Conservation (phyloP, 192 early-diverging fungal species). For the Umbelopsis sp. region DNA sequence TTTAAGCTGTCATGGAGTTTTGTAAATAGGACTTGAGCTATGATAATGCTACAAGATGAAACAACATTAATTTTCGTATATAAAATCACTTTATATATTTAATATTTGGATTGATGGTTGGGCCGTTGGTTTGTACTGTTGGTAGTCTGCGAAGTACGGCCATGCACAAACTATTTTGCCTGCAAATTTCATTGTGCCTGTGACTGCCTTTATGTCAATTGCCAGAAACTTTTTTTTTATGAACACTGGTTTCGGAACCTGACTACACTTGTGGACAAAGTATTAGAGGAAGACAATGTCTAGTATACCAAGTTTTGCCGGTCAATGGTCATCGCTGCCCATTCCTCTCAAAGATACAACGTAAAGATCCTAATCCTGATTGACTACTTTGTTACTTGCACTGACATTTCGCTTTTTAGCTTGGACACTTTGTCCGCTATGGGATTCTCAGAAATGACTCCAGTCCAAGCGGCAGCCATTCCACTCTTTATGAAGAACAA, state of each 20-base stretch:
- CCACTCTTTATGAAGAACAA: conserved; percentile 90
- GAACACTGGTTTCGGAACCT: no score
- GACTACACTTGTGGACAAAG: neutral
- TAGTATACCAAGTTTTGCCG: conserved; percentile 30
- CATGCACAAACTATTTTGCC: no score
- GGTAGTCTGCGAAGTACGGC: no score
- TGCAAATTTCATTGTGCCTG: no score
- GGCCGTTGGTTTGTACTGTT: no score
- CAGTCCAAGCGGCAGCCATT: conserved; percentile 90
- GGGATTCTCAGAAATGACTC: conserved; percentile 89
- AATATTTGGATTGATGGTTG: no score
- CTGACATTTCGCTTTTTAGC: conserved; percentile 28
- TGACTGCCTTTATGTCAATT: no score
- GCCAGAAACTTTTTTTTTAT: no score
- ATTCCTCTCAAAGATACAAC: conserved; percentile 33
- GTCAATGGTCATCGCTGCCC: conserved; percentile 29
- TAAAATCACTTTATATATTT: no score
- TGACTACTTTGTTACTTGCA: neutral
- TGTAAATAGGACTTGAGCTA: no score
- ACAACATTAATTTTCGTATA: no score
- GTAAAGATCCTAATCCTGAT: conserved; percentile 29
- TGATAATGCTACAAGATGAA: no score
- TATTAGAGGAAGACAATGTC: conserved; percentile 3
- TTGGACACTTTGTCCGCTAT: conserved; percentile 62
- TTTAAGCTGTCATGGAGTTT: neutral